phyloP scores from a whole-genome alignment of 495 filamentous ascomycete species.

The Evansstolkia leycettana region DNA sequence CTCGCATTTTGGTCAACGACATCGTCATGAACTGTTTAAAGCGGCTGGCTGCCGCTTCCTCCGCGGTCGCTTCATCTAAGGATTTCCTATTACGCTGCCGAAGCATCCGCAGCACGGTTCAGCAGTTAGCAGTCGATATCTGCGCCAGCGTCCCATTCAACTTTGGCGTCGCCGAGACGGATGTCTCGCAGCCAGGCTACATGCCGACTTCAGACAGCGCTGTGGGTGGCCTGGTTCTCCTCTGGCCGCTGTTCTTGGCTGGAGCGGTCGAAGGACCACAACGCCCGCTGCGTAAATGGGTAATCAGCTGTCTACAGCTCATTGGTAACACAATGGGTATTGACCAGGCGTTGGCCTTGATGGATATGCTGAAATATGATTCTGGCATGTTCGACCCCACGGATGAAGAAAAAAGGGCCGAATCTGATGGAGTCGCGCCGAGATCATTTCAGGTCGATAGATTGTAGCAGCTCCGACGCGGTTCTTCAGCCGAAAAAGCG shows the following conservation, averaged over 20 bases:
- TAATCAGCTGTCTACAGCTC: slow-evolving; percentile 23
- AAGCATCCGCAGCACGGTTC: slow-evolving; percentile 19
- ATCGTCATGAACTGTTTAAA: slow-evolving; percentile 25
- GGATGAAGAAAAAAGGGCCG: no score
- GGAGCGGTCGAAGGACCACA: slow-evolving; percentile 21
- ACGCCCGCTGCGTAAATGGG: slow-evolving; percentile 29
- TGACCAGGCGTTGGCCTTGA: slow-evolving; percentile 33
- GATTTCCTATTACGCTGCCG: slow-evolving; percentile 23
- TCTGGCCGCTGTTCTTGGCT: slow-evolving; percentile 37
- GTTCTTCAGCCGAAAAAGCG: no score
- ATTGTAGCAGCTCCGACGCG: no score
- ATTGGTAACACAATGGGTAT: slow-evolving; percentile 36
- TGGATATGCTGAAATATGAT: slow-evolving; percentile 16
- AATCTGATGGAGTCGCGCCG: no score
- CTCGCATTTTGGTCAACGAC: slow-evolving; percentile 45
- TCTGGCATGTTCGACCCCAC: background rate
- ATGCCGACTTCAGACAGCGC: slow-evolving; percentile 15
- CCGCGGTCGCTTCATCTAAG: slow-evolving; percentile 8
- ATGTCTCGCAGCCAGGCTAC: slow-evolving; percentile 1
- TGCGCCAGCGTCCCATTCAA: slow-evolving; percentile 32
- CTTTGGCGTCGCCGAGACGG: slow-evolving; percentile 15
- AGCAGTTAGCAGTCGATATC: slow-evolving; percentile 30
- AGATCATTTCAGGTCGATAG: no score
- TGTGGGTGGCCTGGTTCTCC: slow-evolving; percentile 29
- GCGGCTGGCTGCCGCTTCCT: slow-evolving; percentile 3